Base-by-base conservation (phyloP, 2,329 filamentous ascomycete species). In the Colletotrichum sp. region DNA sequence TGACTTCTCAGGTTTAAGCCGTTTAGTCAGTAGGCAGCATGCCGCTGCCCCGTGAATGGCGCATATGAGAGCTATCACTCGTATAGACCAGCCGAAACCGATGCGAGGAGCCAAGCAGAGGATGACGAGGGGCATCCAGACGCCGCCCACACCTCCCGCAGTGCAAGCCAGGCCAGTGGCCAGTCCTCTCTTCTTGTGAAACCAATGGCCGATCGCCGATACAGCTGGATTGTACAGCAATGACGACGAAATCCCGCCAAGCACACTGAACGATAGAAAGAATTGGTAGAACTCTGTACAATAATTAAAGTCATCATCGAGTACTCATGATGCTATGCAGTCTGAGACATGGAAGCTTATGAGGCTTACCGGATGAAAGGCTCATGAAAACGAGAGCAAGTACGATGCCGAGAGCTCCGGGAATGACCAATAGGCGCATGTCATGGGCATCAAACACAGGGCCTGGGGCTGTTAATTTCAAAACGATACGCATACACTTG, bases 171-270 rank as follows among this genome's bases (percentile, higher is more conserved):
- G 85, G 12, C 94, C 94, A 1, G 92, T 95, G 3, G 94, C 93
- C 69, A 92, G 88, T 3, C 90, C 94, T 10, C 94, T 90, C 60
- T 90, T 90, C 10, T 85, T 83, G 8, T 89, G 86, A 85, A 95
- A 95, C 85, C 90, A 95, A 79, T 95, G 94, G 0, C 92, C 92
- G 4, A 95, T 89, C 4, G 91, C 89, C 5, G 92, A 89, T 36
- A 95, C 85, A 10, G 91, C 89, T 0, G 94, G 93, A 0, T 92
- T 95, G 82, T 95, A 95, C 55, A 95, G 89, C 18, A 95, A 86
- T 1, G 92, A 93, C 1, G 92, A 91, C 2, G 92, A 92, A 2
- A 92, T 78, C 5, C 94, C 94, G 24, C 90, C 91, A 3, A 94
- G 81, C 0, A 95, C 83, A 7, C 93, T 92, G 78, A 94, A 93